A percentile compares a stretch with the other conserved stretches of the same genome.
Evolutionary conservation across 2,329 filamentous ascomycete genomes (phyloP).

Genomic region (Emergomyces orientalis): DNA sequence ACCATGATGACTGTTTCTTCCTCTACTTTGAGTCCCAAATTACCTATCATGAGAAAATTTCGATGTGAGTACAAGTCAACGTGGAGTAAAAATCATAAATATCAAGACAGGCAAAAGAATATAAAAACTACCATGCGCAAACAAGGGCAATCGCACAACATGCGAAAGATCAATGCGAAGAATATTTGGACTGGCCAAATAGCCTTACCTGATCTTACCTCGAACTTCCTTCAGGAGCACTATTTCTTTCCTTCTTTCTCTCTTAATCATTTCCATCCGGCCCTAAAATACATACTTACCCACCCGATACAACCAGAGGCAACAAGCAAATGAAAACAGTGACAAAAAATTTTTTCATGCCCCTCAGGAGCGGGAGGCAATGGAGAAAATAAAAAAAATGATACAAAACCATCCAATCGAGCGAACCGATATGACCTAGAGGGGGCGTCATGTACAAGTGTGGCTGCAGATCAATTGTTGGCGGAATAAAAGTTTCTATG

Average conservation of each 20-base stretch:
- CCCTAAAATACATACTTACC: slow-evolving; percentile 38
- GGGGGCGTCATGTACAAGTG: neutral
- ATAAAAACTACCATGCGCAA: slow-evolving; percentile 8
- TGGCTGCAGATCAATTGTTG: neutral
- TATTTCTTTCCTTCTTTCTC: neutral
- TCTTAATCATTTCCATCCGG: slow-evolving; percentile 13
- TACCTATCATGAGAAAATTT: neutral
- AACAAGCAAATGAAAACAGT: slow-evolving; percentile 24
- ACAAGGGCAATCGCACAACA: slow-evolving; percentile 6
- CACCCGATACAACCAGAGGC: slow-evolving; percentile 28
- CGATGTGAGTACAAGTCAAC: neutral
- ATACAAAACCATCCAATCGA: slow-evolving; percentile 8
- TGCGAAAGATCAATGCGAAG: slow-evolving; percentile 15
- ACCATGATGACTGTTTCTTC: neutral
- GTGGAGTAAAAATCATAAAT: slow-evolving; percentile 2
- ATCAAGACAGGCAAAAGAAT: slow-evolving; percentile 3
- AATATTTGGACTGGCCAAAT: slow-evolving; percentile 18
- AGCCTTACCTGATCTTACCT: slow-evolving; percentile 40
- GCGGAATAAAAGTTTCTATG: neutral
- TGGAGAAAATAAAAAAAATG: neutral
- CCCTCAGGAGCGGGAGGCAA: neutral
- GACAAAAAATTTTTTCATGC: slow-evolving; percentile 15
- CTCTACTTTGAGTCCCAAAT: neutral
- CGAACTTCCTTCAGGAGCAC: neutral
- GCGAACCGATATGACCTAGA: neutral